Evolutionary conservation across 495 filamentous ascomycete genomes (phyloP).

Genomic region (Margaritispora aquatica): DNA sequence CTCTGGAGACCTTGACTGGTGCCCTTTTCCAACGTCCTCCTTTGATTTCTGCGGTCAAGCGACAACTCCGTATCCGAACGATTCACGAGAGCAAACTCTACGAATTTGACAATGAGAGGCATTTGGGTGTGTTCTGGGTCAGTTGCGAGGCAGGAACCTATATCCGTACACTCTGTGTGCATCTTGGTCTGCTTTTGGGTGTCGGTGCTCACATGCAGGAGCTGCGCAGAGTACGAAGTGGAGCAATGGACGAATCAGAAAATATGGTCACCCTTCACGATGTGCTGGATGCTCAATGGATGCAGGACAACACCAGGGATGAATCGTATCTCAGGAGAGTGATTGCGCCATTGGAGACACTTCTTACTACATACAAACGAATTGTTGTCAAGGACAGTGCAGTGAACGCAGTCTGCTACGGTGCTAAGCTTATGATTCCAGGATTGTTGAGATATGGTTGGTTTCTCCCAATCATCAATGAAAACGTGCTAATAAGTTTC

Average conservation of each 20-base stretch:
- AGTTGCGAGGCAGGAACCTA: conserved; percentile 98
- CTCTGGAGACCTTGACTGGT: conserved; percentile 90
- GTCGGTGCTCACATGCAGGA: conserved; percentile 99
- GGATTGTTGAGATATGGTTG: conserved; percentile 78
- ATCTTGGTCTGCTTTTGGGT: conserved; percentile 85
- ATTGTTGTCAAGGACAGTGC: conserved; percentile 93
- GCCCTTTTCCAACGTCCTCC: conserved; percentile 96
- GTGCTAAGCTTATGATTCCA: conserved; percentile 96
- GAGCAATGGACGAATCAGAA: conserved; percentile 86
- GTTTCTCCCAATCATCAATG: conserved; percentile 1
- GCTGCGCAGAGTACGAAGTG: conserved; percentile 84
- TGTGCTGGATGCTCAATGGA: conserved; percentile 91
- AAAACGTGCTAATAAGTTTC: conserved; percentile 1
- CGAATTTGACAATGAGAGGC: conserved; percentile 96
- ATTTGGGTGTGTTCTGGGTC: conserved; percentile 99
- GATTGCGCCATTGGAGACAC: conserved; percentile 83
- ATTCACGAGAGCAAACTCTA: conserved; percentile 92
- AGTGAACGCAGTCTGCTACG: conserved; percentile 95
- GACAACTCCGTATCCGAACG: conserved; percentile 92
- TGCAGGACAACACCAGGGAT: conserved; percentile 84
- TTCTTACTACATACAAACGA: conserved; percentile 87
- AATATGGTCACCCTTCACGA: conserved; percentile 92
- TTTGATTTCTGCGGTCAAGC: conserved; percentile 96
- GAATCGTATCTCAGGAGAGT: conserved; percentile 82
- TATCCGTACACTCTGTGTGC: conserved; percentile 95